Conservation (phyloP, 2,329 filamentous ascomycete genomes). For the Paraphoma chrysanthemicola region DNA sequence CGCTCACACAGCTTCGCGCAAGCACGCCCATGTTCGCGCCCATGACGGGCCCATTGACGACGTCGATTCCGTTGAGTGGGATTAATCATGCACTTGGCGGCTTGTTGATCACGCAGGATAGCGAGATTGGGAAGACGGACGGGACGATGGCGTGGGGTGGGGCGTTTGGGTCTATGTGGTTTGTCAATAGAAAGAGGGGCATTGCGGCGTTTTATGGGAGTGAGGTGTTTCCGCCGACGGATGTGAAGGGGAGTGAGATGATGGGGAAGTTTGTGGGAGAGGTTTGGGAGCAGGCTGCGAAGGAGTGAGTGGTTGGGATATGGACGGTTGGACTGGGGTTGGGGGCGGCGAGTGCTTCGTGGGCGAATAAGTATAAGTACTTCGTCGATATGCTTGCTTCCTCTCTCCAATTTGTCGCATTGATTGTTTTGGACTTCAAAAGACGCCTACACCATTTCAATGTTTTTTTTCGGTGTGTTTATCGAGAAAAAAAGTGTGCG, state of each 20-base stretch:
- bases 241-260: slow-evolving; percentile 8
- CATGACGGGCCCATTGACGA: slow-evolving; percentile 16
- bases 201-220: slow-evolving; percentile 21
- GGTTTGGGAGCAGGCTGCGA: slow-evolving; percentile 12
- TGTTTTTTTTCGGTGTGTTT: too few species aligned
- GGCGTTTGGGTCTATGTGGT: slow-evolving; percentile 21
- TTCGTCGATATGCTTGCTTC: too few species aligned
- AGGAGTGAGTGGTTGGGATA: too few species aligned
- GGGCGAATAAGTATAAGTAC: too few species aligned
- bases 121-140: slow-evolving; percentile 8
- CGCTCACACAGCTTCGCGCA: slow-evolving; percentile 1
- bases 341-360: too few species aligned
- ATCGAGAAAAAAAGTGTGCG: too few species aligned
- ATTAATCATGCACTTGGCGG: slow-evolving; percentile 23
- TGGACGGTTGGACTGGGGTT: too few species aligned
- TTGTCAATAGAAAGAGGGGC: slow-evolving; percentile 17
- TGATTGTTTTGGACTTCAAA: too few species aligned
- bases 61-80: background rate
- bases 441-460: too few species aligned
- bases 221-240: slow-evolving; percentile 18
- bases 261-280: slow-evolving; percentile 14
- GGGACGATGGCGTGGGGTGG: slow-evolving; percentile 26
- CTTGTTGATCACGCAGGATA: slow-evolving; percentile 17
- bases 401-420: too few species aligned
- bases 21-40: slow-evolving; percentile 3